A percentile compares a stretch with the other conserved stretches of the same genome.
Conservation (phyloP, 2,329 filamentous ascomycete species). For the Hypoxylon sp. region DNA sequence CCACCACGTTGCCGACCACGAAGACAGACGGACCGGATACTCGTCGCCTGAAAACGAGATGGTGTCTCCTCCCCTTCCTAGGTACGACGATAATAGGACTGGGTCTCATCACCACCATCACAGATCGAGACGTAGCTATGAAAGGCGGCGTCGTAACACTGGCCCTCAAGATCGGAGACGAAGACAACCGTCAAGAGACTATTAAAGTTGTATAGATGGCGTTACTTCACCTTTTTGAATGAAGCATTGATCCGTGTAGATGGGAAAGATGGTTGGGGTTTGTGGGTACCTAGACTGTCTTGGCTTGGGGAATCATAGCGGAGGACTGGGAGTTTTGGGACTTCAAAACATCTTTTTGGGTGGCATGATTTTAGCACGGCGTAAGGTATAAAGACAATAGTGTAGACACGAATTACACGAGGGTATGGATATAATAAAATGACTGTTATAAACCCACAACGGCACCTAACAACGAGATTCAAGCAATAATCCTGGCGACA, state of each 20-base stretch:
- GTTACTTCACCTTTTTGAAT: too few species aligned
- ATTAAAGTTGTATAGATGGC: background rate
- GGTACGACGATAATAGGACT: constrained; percentile 14
- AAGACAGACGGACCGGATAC: constrained; percentile 21
- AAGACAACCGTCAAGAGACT: background rate
- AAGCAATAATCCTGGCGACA: too few species aligned
- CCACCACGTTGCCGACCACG: constrained; percentile 18
- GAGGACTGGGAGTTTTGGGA: constrained; percentile 1
- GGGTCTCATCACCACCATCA: background rate
- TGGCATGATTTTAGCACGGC: constrained; percentile 16
- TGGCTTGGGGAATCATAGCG: constrained; percentile 1
- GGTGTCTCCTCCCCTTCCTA: constrained; percentile 7
- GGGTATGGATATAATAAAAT: background rate
- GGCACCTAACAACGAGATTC: too few species aligned
- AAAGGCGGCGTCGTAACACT: constrained; percentile 9
- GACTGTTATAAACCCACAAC: too few species aligned
- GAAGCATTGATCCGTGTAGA: too few species aligned
- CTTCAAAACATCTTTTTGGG: background rate
- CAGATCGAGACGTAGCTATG: constrained; percentile 9
- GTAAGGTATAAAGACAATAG: constrained; percentile 6
- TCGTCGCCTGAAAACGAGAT: constrained; percentile 2
- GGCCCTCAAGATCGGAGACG: constrained; percentile 2
- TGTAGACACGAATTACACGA: background rate
- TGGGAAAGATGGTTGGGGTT: too few species aligned
- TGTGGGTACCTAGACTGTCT: background rate